Evolutionary conservation across 2,329 filamentous ascomycete genomes (phyloP).

Genomic region (Rhynchosporium secalis): DNA sequence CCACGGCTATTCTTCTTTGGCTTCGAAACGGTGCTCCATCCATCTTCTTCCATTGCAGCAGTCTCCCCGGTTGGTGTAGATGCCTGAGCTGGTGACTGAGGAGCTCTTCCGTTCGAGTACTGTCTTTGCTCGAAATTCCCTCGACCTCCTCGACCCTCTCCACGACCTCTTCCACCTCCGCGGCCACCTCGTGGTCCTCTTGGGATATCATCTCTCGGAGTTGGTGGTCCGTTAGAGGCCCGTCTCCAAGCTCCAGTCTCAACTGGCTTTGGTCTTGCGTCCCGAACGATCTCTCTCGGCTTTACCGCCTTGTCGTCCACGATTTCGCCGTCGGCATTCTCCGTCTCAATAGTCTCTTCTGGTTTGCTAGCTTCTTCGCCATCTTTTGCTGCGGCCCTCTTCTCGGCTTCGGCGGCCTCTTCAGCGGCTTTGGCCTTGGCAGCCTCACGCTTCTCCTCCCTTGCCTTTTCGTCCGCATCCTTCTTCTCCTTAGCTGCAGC

Average conservation of each 20-base stretch:
- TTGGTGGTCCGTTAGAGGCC: conserved; percentile 46
- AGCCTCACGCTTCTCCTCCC: conserved; percentile 64
- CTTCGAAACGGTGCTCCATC: conserved; percentile 61
- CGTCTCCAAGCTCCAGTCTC: conserved; percentile 64
- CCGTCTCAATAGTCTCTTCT: conserved; percentile 39
- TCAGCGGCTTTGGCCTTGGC: conserved; percentile 42
- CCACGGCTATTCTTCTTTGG: conserved; percentile 41
- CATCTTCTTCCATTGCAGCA: conserved; percentile 55
- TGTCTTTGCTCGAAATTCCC: conserved; percentile 35
- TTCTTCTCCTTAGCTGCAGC: conserved; percentile 76
- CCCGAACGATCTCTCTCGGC: conserved; percentile 47
- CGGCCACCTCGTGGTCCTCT: conserved; percentile 46
- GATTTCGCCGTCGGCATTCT: conserved; percentile 41
- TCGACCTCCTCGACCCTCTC: conserved; percentile 31
- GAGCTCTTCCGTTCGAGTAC: conserved; percentile 46
- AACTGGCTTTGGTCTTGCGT: conserved; percentile 54
- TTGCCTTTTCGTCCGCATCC: conserved; percentile 58
- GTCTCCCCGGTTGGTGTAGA: conserved; percentile 40
- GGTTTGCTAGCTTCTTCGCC: conserved; percentile 38
- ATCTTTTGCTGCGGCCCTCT: conserved; percentile 36
- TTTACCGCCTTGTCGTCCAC: conserved; percentile 52
- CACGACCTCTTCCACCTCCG: conserved; percentile 45
- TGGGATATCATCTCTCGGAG: conserved; percentile 44
- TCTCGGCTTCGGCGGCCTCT: conserved; percentile 38
- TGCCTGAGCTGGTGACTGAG: conserved; percentile 45